phyloP scores from a whole-genome alignment of 2,329 filamentous ascomycete genomes.

The Fusarium setosum region DNA sequence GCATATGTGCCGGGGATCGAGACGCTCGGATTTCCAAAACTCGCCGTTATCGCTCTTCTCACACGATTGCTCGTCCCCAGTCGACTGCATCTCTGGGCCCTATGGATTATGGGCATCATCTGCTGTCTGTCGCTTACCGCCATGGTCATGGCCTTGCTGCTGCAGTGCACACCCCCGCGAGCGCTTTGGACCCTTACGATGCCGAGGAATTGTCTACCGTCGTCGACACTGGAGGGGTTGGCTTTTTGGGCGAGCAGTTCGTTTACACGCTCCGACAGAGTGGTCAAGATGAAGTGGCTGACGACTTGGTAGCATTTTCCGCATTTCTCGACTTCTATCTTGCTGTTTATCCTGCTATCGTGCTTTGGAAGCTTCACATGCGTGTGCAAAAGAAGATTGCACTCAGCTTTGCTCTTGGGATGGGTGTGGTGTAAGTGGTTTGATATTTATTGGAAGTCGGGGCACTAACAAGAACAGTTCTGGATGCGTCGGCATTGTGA shows the following conservation, averaged over 20 bases:
- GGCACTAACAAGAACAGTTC: neutral
- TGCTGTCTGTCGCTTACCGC: conserved; percentile 2
- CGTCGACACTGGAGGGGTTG: neutral
- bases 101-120: neutral
- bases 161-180: conserved; percentile 1
- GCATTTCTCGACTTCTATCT: conserved; percentile 2
- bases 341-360: neutral
- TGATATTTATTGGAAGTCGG: too few relatives aligned
- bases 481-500: neutral
- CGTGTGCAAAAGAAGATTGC: neutral
- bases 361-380: neutral
- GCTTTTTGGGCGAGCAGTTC: neutral
- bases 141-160: conserved; percentile 1
- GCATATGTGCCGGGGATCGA: conserved; percentile 5
- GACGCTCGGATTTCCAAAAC: conserved; percentile 6
- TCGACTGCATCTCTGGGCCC: neutral
- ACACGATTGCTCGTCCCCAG: neutral
- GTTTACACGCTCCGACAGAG: neutral
- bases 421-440: neutral
- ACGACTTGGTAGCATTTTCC: neutral
- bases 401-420: neutral
- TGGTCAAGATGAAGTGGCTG: neutral
- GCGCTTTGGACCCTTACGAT: neutral
- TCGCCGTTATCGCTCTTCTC: conserved; percentile 7
- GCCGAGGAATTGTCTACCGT: neutral